A percentile compares a stretch with the other conserved stretches of the same genome.
Conservation (phyloP, 345 rosid species). For the Gynandropsis gynandra region DNA sequence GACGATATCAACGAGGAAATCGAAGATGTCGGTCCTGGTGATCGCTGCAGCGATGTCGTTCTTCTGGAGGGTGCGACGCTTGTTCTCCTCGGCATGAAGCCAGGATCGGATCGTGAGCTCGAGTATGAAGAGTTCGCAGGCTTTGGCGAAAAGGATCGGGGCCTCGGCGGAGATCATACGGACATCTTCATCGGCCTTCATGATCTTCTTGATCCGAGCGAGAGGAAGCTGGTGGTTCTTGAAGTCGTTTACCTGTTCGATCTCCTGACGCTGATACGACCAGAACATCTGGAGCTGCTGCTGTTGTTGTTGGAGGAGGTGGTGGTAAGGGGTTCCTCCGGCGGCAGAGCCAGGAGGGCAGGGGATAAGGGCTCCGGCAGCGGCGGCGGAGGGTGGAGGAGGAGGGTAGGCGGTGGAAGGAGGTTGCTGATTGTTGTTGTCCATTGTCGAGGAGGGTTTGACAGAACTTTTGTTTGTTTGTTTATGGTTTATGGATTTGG, state of each 20-base stretch:
- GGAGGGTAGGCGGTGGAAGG: constrained; percentile 55
- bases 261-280: constrained; percentile 64
- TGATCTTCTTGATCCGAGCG: constrained; percentile 78
- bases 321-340: constrained; percentile 64
- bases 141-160: constrained; percentile 66
- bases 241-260: constrained; percentile 70
- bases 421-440: constrained; percentile 45
- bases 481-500: constrained; percentile 19
- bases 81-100: constrained; percentile 85
- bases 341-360: constrained; percentile 20
- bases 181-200: constrained; percentile 48
- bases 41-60: constrained; percentile 76
- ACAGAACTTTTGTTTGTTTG: not conserved
- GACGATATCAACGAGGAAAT: constrained; percentile 66
- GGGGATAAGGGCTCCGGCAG: constrained; percentile 23
- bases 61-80: constrained; percentile 67
- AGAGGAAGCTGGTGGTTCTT: constrained; percentile 79
- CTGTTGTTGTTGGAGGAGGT: constrained; percentile 67
- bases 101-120: constrained; percentile 75
- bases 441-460: constrained; percentile 4
- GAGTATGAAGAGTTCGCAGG: constrained; percentile 73
- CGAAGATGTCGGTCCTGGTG: constrained; percentile 71
- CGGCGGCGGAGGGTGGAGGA: constrained; percentile 40
- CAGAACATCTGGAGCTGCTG: constrained; percentile 73
- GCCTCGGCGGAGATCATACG: constrained; percentile 58